phyloP scores from a whole-genome alignment of 2,329 filamentous ascomycete genomes.

The Exophiala sp. region DNA sequence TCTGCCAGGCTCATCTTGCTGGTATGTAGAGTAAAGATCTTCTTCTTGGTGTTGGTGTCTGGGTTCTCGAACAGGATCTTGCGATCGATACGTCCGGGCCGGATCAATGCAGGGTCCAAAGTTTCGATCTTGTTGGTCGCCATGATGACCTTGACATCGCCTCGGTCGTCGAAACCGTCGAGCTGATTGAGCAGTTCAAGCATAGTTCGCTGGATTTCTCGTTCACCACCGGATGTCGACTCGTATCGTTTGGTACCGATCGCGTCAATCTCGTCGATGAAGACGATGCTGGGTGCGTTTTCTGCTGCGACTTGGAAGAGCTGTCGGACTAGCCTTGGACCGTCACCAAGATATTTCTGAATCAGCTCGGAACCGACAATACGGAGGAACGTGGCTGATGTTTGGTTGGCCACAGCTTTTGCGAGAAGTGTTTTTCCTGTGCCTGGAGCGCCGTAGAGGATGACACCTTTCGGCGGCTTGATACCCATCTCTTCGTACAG shows the following conservation, averaged over 20 bases:
- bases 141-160: slow-evolving; percentile 99
- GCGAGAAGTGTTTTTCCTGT: slow-evolving; percentile 95
- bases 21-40: slow-evolving; percentile 97
- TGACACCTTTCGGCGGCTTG: slow-evolving; percentile 98
- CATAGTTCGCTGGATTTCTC: slow-evolving; percentile 98
- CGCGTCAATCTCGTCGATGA: slow-evolving; percentile 98
- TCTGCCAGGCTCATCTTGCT: slow-evolving; percentile 97
- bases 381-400: slow-evolving; percentile 95
- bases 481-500: slow-evolving; percentile 99
- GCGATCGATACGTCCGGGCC: slow-evolving; percentile 94
- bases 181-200: slow-evolving; percentile 96
- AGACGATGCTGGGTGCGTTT: slow-evolving; percentile 94
- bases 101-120: slow-evolving; percentile 90
- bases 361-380: slow-evolving; percentile 97
- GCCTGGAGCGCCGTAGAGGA: slow-evolving; percentile 93
- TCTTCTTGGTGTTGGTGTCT: slow-evolving; percentile 86
- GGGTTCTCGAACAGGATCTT: slow-evolving; percentile 84
- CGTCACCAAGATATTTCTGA: slow-evolving; percentile 97
- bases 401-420: slow-evolving; percentile 97
- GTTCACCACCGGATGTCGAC: slow-evolving; percentile 91
- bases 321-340: slow-evolving; percentile 88
- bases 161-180: slow-evolving; percentile 96
- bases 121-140: slow-evolving; percentile 99
- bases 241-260: slow-evolving; percentile 99
- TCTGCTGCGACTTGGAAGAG: slow-evolving; percentile 88